Base-by-base conservation (phyloP, 495 filamentous ascomycete genomes). In the Penicillium bialowiezense region DNA sequence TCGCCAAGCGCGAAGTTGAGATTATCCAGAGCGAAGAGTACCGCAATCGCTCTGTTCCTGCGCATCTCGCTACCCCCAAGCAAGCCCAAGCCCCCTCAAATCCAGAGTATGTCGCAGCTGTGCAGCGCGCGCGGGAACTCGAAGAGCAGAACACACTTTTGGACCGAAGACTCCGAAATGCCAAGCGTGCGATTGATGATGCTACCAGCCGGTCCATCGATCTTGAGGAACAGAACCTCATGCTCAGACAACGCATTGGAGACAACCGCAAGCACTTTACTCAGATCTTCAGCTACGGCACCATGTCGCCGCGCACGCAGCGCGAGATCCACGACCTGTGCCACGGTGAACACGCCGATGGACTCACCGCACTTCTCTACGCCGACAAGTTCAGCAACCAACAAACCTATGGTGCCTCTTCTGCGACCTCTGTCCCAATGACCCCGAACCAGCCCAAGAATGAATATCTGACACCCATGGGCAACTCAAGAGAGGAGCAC, bases 1-100 rank as follows among this genome's bases (percentile, higher is more conserved):
- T 97, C 73, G 87, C 86, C n/a, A 84, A 87, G 47, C 80, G 88
- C 26, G 95, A 98, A 65, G 87, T 96, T 6, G 86, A 96, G 50
- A 89, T 92, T 8, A 70, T 98, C 17, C 88, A 90, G 53, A 79
- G 80, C 47, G 67, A 67, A 48, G 65, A 73, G 40, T 74, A 72
- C 53, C 67, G 66, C 54, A 68, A 59, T 60, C 69, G 69, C 35
- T 61, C 71, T 40, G 57, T 62, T 49, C 65, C 68, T 48, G 58
- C 67, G 3, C 69, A 75, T 13, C 53, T 52, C 20, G 20, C 41
- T 19, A 59, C 59, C 38, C 53, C 63, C 31, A 70, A 68, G 18
- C 61, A 67, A 5, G 38, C 54, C 20, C 54, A 63, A 35, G 58
- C 62, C 14, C 28, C 62, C 4, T 57, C 62, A 7, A 70, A 66